Conservation (phyloP, 169 alveolate genomes). For the Plasmodium malariae region DNA sequence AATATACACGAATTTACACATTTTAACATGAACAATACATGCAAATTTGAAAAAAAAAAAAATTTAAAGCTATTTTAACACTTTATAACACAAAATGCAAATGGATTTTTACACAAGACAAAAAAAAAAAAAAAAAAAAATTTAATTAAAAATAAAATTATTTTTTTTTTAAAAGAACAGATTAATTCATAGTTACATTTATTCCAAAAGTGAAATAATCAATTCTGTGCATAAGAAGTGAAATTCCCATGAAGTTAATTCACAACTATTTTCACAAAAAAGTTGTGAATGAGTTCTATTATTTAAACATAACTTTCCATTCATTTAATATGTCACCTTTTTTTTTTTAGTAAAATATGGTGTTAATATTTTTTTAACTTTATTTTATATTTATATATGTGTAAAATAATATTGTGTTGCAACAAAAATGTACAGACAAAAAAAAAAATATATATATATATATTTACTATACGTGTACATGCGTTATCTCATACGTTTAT, state of each 20-base stretch:
- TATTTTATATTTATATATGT: neutral
- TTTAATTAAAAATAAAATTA: neutral
- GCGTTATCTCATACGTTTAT: neutral
- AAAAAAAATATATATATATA: constrained; percentile 2
- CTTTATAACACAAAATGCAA: neutral
- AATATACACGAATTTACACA: neutral
- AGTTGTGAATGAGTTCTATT: neutral
- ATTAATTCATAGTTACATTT: neutral
- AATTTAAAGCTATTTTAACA: neutral
- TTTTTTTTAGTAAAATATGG: neutral
- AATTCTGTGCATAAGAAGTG: neutral
- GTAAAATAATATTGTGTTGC: neutral
- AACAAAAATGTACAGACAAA: neutral
- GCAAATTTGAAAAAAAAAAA: neutral
- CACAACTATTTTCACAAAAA: neutral
- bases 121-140: neutral
- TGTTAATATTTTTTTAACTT: neutral
- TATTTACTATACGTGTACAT: neutral
- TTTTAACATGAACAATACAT: constrained; percentile 6
- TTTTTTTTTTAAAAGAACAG: neutral
- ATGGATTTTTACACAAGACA: neutral
- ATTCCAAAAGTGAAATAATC: neutral
- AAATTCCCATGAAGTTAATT: neutral
- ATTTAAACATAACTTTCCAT: neutral
- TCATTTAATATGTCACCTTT: neutral